Evolutionary conservation across 345 rosid genomes (phyloP), one percentile per base, ranked within the genome.

Genomic region (Salix suchowensis): DNA sequence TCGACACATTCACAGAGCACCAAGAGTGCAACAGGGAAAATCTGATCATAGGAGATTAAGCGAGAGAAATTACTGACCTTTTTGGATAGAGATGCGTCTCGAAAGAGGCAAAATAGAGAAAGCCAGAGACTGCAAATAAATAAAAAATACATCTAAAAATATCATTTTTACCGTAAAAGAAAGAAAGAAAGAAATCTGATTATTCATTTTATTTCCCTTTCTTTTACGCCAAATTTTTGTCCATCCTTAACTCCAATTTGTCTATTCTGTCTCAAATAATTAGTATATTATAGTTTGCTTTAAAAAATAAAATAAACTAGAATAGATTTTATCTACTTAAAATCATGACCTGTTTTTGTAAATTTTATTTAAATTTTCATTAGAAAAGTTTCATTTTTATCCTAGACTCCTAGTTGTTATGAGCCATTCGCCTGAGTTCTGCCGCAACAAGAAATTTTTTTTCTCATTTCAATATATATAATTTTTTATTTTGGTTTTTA

Each of bases 51-150:
- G 65, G 67, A 76, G 44, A 75, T 14, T 54, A 54, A 52, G 2
- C 48, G 16, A 67, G 40, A 23, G 28, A 32, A 50, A 71, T 65
- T 30, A 81, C 75, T 65, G 48, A 82, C 87, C 81, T 74, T 74
- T 39, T 12, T 2, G 77, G 37, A 70, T 64, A 65, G 8, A 65
- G 69, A 73, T 65, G 39, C 23, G 69, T 8, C 76, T 28, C 74
- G 83, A 70, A 36, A 19, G 34, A 74, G 78, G 64, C 73, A 65
- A 72, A 65, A 39, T 14, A 26, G 66, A 75, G 71, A 36, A 18
- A 5, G 75, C 61, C n/a, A 69, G 65, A 71, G 72, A 30, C 46
- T 21, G 44, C 46, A 42, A 42, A 42, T 42, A 42, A 42, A 42
- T 42, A 42, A 39, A 68, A 54, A 54, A 54, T 68, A 36, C 37